phyloP scores from a whole-genome alignment of 129 eudicot genomes.

The Silybum marianum region DNA sequence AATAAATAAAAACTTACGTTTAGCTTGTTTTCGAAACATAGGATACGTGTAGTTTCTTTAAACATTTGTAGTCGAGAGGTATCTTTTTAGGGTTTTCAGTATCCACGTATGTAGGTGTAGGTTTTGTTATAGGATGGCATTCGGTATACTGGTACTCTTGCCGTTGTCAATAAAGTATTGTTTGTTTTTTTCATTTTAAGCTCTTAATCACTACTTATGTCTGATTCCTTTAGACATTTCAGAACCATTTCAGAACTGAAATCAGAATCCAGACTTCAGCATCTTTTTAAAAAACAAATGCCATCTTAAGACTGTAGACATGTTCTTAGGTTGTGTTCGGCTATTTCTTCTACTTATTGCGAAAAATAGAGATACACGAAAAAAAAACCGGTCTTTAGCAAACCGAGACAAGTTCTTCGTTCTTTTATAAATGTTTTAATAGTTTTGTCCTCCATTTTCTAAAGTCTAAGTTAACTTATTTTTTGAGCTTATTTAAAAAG shows the following conservation, averaged over 20 bases:
- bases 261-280: too few species aligned
- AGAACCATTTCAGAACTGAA: too few species aligned
- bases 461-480: neutral
- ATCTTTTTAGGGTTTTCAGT: neutral
- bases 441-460: neutral
- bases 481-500: neutral
- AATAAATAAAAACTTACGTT: neutral
- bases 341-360: neutral
- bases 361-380: neutral
- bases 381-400: too few species aligned
- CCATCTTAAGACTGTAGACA: neutral
- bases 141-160: neutral
- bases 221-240: too few species aligned
- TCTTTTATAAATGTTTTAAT: neutral
- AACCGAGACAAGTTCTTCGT: too few species aligned
- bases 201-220: too few species aligned
- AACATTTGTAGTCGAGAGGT: neutral
- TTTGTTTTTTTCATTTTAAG: too few species aligned
- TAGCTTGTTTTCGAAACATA: slow-evolving; percentile 7
- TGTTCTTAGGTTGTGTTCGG: neutral
- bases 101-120: neutral
- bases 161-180: neutral
- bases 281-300: too few species aligned
- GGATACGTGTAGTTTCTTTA: neutral
- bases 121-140: neutral